A percentile compares a stretch with the other conserved stretches of the same genome.
These are phyloP conservation scores for Bathelium albidoporum DNA, from an alignment of 495 filamentous ascomycete genomes.

Conservation along the genomic window DNA sequence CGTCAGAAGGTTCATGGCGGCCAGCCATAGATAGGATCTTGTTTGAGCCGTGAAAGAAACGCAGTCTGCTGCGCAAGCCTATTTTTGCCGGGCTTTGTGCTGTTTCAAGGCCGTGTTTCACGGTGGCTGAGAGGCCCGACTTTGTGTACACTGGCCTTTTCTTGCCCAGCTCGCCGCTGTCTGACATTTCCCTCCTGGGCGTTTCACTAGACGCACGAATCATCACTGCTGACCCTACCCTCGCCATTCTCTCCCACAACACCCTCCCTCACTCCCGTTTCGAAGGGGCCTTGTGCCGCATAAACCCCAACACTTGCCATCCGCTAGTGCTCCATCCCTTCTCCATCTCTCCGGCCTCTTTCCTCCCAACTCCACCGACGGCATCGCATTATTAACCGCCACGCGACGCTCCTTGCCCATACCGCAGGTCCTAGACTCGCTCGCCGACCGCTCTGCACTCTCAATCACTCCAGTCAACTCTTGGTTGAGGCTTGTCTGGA, in stretches of 20 bases:
- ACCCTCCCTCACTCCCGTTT: background rate
- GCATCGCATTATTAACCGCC: background rate
- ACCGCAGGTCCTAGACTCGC: background rate
- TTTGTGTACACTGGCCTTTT: slow-evolving; percentile 6
- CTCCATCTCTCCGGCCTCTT: slow-evolving; percentile 2
- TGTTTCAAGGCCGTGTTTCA: slow-evolving; percentile 4
- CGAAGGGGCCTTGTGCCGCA: background rate
- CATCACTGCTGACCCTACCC: background rate
- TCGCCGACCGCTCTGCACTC: background rate
- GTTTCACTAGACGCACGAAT: slow-evolving; percentile 5
- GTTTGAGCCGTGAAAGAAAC: background rate
- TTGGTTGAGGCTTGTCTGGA: slow-evolving; percentile 3
- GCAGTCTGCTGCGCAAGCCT: background rate
- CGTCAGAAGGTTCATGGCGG: background rate
- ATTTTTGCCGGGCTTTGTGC: slow-evolving; percentile 3
- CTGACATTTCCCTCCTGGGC: slow-evolving; percentile 1
- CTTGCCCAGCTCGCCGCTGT: background rate
- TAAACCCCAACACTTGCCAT: background rate
- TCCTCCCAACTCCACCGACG: background rate
- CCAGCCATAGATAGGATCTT: background rate
- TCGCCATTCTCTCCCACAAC: background rate
- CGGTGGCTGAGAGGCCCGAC: background rate
- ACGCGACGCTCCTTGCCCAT: background rate
- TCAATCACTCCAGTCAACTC: background rate
- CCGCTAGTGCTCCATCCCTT: background rate